Percentiles rank a stretch among this genome's conserved stretches.
These are phyloP conservation scores for Aspergillus campestris DNA, from an alignment of 495 filamentous ascomycete species.

Conservation along the genomic window DNA sequence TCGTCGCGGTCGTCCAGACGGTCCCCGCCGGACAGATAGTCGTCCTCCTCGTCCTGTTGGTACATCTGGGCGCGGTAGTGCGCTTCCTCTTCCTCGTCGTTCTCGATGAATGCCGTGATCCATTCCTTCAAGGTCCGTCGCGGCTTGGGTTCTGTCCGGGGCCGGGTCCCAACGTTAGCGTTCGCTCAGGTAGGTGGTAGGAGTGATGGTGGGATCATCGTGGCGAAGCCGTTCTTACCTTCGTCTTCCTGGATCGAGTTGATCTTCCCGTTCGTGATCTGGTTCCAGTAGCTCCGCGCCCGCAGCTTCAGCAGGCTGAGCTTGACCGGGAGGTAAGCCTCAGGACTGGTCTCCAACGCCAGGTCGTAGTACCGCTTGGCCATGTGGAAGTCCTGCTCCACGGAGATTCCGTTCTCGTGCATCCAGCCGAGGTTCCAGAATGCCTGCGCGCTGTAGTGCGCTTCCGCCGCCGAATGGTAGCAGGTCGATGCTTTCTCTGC, in stretches of 20 bases:
- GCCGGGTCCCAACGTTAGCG: too few relatives aligned
- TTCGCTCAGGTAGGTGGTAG: background rate
- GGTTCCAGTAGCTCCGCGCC: slow-evolving; percentile 85
- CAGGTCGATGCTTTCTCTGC: slow-evolving; percentile 86
- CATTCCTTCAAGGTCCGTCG: slow-evolving; percentile 73
- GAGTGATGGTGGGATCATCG: background rate
- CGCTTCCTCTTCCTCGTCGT: slow-evolving; percentile 47
- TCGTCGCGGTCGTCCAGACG: slow-evolving; percentile 46
- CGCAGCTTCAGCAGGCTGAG: slow-evolving; percentile 81
- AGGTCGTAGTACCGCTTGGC: slow-evolving; percentile 95
- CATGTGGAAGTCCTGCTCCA: slow-evolving; percentile 93
- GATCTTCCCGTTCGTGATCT: slow-evolving; percentile 75
- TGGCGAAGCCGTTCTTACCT: slow-evolving; percentile 57
- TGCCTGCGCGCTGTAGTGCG: slow-evolving; percentile 84
- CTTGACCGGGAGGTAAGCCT: slow-evolving; percentile 91
- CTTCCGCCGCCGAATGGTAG: slow-evolving; percentile 86
- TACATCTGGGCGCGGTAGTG: slow-evolving; percentile 41
- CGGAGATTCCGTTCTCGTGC: slow-evolving; percentile 93
- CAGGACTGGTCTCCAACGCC: slow-evolving; percentile 79
- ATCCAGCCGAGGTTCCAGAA: slow-evolving; percentile 99
- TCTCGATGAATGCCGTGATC: slow-evolving; percentile 73
- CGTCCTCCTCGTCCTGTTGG: slow-evolving; percentile 51
- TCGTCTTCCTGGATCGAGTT: slow-evolving; percentile 86
- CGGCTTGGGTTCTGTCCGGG: slow-evolving; percentile 48
- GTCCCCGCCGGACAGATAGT: slow-evolving; percentile 43